Evolutionary conservation across 257 asterid species (phyloP), one percentile per base, ranked within the genome.

Genomic region (Paulownia fortunei): DNA sequence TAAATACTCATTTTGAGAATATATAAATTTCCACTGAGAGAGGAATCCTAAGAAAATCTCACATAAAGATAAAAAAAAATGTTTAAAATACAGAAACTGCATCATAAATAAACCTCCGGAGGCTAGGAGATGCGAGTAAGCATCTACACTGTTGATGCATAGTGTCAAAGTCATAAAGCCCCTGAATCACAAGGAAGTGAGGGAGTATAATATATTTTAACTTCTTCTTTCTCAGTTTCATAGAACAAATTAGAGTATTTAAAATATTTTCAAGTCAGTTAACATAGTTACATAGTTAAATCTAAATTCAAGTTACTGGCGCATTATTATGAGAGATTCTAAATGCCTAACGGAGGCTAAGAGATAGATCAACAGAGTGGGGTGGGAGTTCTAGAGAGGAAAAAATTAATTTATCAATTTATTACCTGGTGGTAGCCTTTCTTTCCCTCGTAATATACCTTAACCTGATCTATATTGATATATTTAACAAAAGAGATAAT

Each of bases 391-490:
- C n/a, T 8, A 6, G 51, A 59, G 32, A 60, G 30, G 39, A 58
- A 54, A 18, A 34, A 4, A 10, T 32, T 24, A 24, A 19, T 56
- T 9, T 44, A 54, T 60, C 15, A 36, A 15, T 49, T 70, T 73
- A n/a, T n/a, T 54, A 41, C 74, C 64, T 24, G 30, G 59, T 58
- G 59, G 23, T 46, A 55, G 46, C 75, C 49, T 65, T 62, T 52
- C 18, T 64, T 70, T 67, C n/a, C n/a, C n/a, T n/a, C n/a, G n/a
- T n/a, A 70, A 81, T 60, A n/a, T n/a, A n/a, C 41, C 21, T 37
- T 66, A 30, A 52, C 55, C 69, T 13, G 34, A 80, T 37, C 74
- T 51, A 61, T 32, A 52, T 68, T 44, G 7, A 78, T 61, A 80
- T 23, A 72, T 52, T 62, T 59, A 69, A 74, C 18, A 23, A 41